Base-by-base conservation (phyloP, 495 filamentous ascomycete species). In the Xylaria flabelliformis region DNA sequence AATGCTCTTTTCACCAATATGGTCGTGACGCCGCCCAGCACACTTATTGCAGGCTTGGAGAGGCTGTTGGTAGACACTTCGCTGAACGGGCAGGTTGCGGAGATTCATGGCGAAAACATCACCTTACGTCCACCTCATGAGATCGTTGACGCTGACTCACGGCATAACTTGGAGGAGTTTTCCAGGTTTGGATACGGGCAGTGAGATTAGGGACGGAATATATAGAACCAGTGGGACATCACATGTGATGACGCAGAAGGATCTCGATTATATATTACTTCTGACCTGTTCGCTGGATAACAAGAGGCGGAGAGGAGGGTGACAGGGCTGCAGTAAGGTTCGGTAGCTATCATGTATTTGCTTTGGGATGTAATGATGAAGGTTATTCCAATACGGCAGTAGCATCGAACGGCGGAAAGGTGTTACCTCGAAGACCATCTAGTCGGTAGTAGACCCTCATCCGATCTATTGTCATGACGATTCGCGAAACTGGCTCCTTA, bases 81-180 rank as follows among this genome's bases (percentile, higher is more conserved):
- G 15, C 64, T 88, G 36, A 85, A 81, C 2, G 88, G 88, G 0
- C 77, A 78, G 17, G 80, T 87, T 13, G 85, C 83, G 6, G 87
- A 90, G 76, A 83, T 89, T 34, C 86, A 88, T 73, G 86, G 86
- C 0, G 82, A 86, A 10, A 82, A 78, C n/a, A 85, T 87, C 19
- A 88, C 85, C 4, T 75, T 87, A 39, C 81, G 85, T 0, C 80
- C 85, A 48, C 82, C 78, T 13, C 84, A 83, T 48, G 83, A 83
- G 12, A 86, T 80, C 75, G 85, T 88, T 21, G 87, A 89, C 74
- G 83, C 83, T 50, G 86, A 85, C 63, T 86, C 82, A 39, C 73
- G 74, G 64, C 80, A 78, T 69, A 89, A 90, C 72, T 74, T 90
- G 24, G 84, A 85, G 58, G 65, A 67, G 50, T 67, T 67, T 29